Evolutionary conservation across 768 basidiomycete genomes (phyloP), one percentile per base, ranked within the genome.

Genomic region (Tricholoma bakamatsutake): DNA sequence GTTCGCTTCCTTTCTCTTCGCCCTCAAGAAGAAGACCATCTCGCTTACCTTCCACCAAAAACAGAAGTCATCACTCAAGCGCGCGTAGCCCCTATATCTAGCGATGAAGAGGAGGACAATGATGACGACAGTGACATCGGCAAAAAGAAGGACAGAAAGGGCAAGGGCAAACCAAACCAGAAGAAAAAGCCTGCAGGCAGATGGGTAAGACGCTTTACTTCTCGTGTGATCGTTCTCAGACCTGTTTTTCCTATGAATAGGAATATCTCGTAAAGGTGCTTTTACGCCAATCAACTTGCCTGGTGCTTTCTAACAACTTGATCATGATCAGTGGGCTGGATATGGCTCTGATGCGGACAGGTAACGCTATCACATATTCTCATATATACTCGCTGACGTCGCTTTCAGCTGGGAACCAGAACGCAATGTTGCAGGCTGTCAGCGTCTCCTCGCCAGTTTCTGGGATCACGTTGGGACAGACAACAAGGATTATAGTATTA

Each of bases 221-320:
- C n/a, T 52, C 15, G 24, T 42, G 35, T 43, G 13, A 31, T n/a
- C 21, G 6, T 42, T 40, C 56, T 31, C 47, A 58, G 15, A 48
- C 8, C n/a, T 43, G 31, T 42, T 24, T 24, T 24, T 3, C 43
- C 33, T 52, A 30, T 53, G 30, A 11, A 71, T 45, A 84, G 88
- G 80, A 87, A 69, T 90, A 89, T 61, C 65, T 62, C 52, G 87
- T 89, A 39, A 88, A 88, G 76, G 88, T 87, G 57, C 57, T 52
- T n/a, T 46, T 24, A 31, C 31, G 55, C 30, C n/a, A 30, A 31
- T 50, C 24, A 40, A 12, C n/a, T n/a, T 30, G 4, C 42, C 12
- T 35, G 18, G 11, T 53, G n/a, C 42, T 51, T 51, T 52, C 46
- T 11, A 56, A 33, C 30, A n/a, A 42, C 39, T 12, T 27, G 33